Conservation (phyloP, 768 basidiomycete genomes). For the Imleria badia region DNA sequence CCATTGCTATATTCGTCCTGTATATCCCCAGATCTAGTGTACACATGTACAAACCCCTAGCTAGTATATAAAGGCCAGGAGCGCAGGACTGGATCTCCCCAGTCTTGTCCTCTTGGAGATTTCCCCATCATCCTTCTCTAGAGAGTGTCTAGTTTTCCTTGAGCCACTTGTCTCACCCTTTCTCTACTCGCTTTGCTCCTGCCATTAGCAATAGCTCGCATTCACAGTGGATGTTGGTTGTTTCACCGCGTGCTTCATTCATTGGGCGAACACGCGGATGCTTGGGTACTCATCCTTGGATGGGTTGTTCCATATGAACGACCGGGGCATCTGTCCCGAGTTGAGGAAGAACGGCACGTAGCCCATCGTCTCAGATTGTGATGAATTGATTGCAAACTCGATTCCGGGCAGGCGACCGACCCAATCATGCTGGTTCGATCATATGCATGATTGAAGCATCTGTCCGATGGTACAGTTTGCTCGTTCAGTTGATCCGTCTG, state of each 20-base stretch:
- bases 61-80: too few species aligned
- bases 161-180: too few species aligned
- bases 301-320: slow-evolving; percentile 21
- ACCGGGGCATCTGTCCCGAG: background rate
- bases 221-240: too few species aligned
- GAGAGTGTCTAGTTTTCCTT: too few species aligned
- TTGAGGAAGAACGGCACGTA: slow-evolving; percentile 21
- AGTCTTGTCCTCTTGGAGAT: too few species aligned
- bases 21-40: too few species aligned
- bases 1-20: too few species aligned
- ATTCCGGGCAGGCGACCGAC: background rate
- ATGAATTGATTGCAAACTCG: slow-evolving; percentile 25
- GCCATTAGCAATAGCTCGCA: too few species aligned
- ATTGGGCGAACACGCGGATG: slow-evolving; percentile 26
- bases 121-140: too few species aligned
- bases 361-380: slow-evolving; percentile 16
- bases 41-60: too few species aligned
- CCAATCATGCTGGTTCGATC: slow-evolving; percentile 17
- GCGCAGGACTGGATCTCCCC: too few species aligned
- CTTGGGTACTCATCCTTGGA: slow-evolving; percentile 21
- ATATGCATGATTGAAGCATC: background rate
- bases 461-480: background rate
- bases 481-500: background rate
- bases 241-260: slow-evolving; percentile 29
- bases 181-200: too few species aligned